phyloP scores from a whole-genome alignment of 768 basidiomycete species.

The Suillus bovinus region DNA sequence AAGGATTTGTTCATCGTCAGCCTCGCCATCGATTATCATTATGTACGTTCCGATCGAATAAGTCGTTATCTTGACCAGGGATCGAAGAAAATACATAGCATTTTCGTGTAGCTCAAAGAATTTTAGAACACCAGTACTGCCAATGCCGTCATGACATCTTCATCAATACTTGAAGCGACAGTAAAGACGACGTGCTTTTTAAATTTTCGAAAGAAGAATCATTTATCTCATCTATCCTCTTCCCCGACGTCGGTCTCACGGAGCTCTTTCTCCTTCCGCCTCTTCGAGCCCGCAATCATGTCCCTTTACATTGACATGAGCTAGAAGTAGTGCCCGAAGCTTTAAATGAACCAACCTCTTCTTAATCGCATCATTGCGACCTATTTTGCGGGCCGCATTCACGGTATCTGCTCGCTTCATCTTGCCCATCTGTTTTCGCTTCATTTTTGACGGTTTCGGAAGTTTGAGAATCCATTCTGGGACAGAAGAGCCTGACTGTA shows the following conservation, averaged over 20 bases:
- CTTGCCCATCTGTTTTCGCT: slow-evolving; percentile 83
- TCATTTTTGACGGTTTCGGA: slow-evolving; percentile 90
- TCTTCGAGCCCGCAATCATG: slow-evolving; percentile 76
- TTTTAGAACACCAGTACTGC: neutral
- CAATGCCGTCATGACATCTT: neutral
- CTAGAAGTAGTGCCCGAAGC: slow-evolving; percentile 2
- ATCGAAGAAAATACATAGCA: neutral
- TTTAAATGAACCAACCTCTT: slow-evolving; percentile 50
- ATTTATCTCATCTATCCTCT: neutral
- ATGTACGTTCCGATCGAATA: neutral
- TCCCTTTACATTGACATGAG: slow-evolving; percentile 48
- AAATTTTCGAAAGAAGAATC: neutral
- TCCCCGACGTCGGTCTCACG: neutral
- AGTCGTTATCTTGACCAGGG: slow-evolving; percentile 6
- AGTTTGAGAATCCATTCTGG: slow-evolving; percentile 96
- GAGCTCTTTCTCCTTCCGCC: slow-evolving; percentile 48
- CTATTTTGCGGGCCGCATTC: slow-evolving; percentile 67
- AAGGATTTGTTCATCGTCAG: neutral
- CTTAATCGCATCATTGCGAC: slow-evolving; percentile 69
- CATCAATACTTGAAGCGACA: neutral
- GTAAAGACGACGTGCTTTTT: slow-evolving; percentile 1
- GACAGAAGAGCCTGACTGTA: slow-evolving; percentile 87
- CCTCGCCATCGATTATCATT: neutral
- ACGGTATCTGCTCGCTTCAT: slow-evolving; percentile 76
- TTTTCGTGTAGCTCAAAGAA: neutral